Evolutionary conservation across 176 grass and related monocot species (phyloP).

Genomic region (Bolboschoenus planiculmis): DNA sequence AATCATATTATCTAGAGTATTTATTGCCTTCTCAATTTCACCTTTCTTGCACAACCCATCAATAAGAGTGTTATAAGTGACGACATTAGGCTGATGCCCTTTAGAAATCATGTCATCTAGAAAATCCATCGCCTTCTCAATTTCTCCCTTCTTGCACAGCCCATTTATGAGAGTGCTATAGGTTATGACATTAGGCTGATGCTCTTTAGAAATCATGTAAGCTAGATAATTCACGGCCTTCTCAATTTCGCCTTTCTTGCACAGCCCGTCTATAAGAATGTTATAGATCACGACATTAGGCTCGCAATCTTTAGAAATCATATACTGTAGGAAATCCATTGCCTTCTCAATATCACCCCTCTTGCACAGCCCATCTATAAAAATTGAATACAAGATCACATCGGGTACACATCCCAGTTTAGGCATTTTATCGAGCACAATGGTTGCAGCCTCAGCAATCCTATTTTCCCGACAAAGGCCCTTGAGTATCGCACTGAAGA

Average conservation of each 20-base stretch:
- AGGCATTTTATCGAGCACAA: neutral
- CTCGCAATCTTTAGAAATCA: neutral
- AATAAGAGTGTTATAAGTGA: neutral
- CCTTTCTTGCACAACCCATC: neutral
- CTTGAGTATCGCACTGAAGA: neutral
- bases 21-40: neutral
- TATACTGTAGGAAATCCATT: neutral
- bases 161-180: neutral
- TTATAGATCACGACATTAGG: neutral
- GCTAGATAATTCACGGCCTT: neutral
- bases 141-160: neutral
- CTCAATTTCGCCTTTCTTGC: neutral
- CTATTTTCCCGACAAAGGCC: neutral
- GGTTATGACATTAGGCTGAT: neutral
- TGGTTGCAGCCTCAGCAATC: neutral
- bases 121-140: neutral
- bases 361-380: neutral
- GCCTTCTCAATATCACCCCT: neutral
- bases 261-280: neutral
- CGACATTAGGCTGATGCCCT: neutral
- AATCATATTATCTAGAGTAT: neutral
- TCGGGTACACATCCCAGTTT: neutral
- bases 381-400: neutral
- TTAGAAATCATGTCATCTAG: neutral
- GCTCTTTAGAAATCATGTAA: neutral